Evolutionary conservation across 139 green algal species (phyloP).

Genomic region (Ettlia oleoabundans): DNA sequence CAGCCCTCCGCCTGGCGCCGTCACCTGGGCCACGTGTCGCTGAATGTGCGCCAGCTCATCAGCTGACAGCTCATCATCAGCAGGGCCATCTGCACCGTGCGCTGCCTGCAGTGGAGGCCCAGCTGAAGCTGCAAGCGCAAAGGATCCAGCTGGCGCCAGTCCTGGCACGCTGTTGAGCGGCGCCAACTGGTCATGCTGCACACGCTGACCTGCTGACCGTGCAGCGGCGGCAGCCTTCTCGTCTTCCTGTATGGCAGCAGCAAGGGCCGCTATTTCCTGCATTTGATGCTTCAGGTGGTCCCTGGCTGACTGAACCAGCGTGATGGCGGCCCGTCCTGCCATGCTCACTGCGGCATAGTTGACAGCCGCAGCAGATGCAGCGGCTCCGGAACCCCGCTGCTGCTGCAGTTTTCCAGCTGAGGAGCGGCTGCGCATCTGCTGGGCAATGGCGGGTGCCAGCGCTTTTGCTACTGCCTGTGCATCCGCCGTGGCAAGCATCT

Average conservation of each 20-base stretch:
- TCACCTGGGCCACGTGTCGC: not conserved
- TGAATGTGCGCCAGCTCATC: constrained; percentile 25
- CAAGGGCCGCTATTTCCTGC: not conserved
- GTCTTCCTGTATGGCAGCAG: constrained; percentile 1
- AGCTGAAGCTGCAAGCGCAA: no score
- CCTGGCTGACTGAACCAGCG: constrained; percentile 23
- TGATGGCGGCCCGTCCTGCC: not conserved
- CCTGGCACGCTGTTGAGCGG: no score
- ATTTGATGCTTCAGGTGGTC: constrained; percentile 8
- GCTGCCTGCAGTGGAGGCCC: not conserved
- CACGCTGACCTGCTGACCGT: not conserved
- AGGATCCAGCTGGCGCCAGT: no score
- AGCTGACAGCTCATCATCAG: not conserved
- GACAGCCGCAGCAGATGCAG: not conserved
- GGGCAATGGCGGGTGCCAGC: constrained; percentile 6
- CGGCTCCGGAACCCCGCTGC: not conserved
- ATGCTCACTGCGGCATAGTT: constrained; percentile 18
- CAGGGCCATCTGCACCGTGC: not conserved
- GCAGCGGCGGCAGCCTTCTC: not conserved
- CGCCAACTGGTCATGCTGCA: not conserved
- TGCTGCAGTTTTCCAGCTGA: constrained; percentile 1
- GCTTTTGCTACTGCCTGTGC: not conserved
- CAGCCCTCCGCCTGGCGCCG: not conserved
- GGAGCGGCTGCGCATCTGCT: constrained; percentile 12
- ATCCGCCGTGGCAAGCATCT: constrained; percentile 21